Evolutionary conservation across 495 filamentous ascomycete genomes (phyloP), one percentile per base, ranked within the genome.

Genomic region (Trichoderma orchidacearum): DNA sequence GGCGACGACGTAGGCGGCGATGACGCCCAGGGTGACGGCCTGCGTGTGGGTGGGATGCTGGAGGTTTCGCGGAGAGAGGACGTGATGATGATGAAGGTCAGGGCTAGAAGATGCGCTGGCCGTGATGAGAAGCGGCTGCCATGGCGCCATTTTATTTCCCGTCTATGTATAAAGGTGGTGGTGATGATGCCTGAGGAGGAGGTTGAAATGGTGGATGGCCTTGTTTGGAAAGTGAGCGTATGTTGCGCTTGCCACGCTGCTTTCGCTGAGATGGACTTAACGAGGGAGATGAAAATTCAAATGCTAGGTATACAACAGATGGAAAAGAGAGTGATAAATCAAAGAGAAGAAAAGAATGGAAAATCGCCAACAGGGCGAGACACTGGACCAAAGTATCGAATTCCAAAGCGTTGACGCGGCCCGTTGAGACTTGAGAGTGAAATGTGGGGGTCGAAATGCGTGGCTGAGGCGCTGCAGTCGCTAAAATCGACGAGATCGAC

Each of bases 21-120:
- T 75, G 36, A 86, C 71, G 17, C 86, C 86, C 3, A 90, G 73
- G 0, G 86, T 90, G 3, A 88, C 76, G 36, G 79, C 79, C 65
- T 90, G 86, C 12, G 86, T 86, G 64, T 82, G 29, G 1, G 53
- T 55, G 13, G 53, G 53, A 25, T 55, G 30, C 53, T 55, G 53
- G n/a, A 55, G 53, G n/a, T 55, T 34, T 31, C 53, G 41, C 7
- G 41, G 23, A 27, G 53, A 23, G 30, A 55, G 3, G 51, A 48
- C 21, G 21, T 18, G 13, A 12, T 48, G 41, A 13, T 48, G 5
- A 12, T 48, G 41, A 13, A 23, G 18, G 3, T 48, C 13, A 15
- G 8, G 41, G 5, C 7, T 2, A 11, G 8, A 25, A 11, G 3
- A 48, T 11, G 27, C 9, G 38, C 13, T 25, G 38, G 38, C 23